phyloP scores from a whole-genome alignment of 2,329 filamentous ascomycete species.

The Colletotrichum theobromicola region DNA sequence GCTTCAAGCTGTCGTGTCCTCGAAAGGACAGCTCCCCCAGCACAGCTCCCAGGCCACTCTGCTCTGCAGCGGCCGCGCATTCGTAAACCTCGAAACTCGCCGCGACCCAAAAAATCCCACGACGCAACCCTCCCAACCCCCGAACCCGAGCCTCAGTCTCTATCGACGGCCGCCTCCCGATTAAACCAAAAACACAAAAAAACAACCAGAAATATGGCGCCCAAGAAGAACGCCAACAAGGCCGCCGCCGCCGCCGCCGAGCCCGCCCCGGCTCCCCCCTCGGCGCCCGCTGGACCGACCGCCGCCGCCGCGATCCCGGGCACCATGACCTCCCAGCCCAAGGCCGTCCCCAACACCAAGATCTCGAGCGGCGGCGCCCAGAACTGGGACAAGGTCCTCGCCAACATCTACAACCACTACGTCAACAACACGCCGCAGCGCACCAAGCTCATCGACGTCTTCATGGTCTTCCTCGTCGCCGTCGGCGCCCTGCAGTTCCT shows the following conservation, averaged over 20 bases:
- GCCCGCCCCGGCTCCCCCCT: constrained; percentile 21
- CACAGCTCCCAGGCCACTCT: background rate
- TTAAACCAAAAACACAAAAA: background rate
- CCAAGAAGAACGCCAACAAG: constrained; percentile 48
- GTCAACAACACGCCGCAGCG: constrained; percentile 82
- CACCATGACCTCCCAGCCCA: constrained; percentile 23
- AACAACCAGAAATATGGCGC: constrained; percentile 45
- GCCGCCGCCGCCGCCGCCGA: constrained; percentile 12
- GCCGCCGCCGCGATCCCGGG: constrained; percentile 19
- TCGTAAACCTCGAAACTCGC: background rate
- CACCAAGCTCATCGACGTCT: constrained; percentile 89
- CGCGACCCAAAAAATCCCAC: constrained; percentile 15
- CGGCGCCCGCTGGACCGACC: constrained; percentile 22
- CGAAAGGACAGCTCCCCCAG: constrained; percentile 21
- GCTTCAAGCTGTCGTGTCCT: constrained; percentile 41
- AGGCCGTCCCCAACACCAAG: constrained; percentile 21
- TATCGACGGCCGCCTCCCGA: background rate
- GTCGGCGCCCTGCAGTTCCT: constrained; percentile 91
- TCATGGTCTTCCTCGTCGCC: constrained; percentile 84
- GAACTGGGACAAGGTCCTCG: constrained; percentile 64
- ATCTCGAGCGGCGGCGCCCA: constrained; percentile 20
- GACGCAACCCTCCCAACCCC: background rate
- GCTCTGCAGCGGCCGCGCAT: background rate
- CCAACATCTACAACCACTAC: constrained; percentile 80
- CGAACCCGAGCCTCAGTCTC: background rate